Evolutionary conservation across 176 grass and related monocot genomes (phyloP).

Genomic region (Oryza australiensis): DNA sequence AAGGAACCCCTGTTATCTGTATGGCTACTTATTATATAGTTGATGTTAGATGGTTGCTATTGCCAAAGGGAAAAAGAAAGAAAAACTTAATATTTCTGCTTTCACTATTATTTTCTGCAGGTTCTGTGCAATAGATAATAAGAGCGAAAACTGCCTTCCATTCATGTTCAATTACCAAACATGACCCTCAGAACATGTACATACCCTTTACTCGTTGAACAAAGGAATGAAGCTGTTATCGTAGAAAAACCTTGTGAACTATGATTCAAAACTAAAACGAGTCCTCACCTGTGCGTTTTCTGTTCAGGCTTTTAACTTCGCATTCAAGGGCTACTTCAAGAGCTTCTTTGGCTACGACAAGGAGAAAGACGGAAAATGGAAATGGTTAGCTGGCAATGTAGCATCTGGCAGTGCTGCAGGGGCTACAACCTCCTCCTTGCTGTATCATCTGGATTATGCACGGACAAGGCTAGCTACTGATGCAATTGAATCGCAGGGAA

Average conservation of each 20-base stretch:
- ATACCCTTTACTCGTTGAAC: not conserved
- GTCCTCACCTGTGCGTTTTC: slow-evolving; percentile 3
- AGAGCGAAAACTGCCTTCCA: not conserved
- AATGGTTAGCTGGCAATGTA: slow-evolving; percentile 77
- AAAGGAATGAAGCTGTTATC: not conserved
- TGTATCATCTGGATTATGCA: slow-evolving; percentile 95
- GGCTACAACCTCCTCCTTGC: slow-evolving; percentile 71
- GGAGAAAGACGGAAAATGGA: slow-evolving; percentile 66
- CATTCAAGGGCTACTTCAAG: slow-evolving; percentile 92
- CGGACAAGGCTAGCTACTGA: slow-evolving; percentile 80
- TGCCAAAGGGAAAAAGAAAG: slow-evolving; percentile 6
- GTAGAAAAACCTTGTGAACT: not conserved
- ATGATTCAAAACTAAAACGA: not conserved
- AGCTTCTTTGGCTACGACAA: slow-evolving; percentile 67
- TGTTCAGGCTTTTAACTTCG: slow-evolving; percentile 92
- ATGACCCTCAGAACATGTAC: slow-evolving; percentile 11
- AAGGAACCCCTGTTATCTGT: not conserved
- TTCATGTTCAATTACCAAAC: slow-evolving; percentile 12
- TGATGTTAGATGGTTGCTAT: not conserved
- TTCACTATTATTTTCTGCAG: slow-evolving; percentile 8
- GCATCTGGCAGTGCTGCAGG: slow-evolving; percentile 79
- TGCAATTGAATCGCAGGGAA: slow-evolving; percentile 55
- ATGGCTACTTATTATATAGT: not conserved
- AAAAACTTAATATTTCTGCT: not conserved
- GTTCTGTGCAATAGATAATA: slow-evolving; percentile 26